Base-by-base conservation (phyloP, 306 rosid genomes). In the Fagus sylvatica region DNA sequence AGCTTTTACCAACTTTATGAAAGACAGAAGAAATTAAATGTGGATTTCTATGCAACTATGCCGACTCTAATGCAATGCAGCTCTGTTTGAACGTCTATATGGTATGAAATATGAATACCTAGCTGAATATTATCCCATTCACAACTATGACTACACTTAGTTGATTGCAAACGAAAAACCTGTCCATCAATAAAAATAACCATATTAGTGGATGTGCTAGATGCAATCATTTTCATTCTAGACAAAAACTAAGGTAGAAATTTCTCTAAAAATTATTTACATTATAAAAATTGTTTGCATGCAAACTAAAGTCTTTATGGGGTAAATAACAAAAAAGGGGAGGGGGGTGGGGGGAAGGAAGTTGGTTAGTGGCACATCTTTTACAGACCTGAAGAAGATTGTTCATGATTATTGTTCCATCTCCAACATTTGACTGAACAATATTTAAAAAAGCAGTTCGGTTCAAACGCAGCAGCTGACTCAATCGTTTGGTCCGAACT, bases 381-480 rank as follows among this genome's bases (percentile, higher is more conserved):
- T 42, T 76, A 55, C 56, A 54, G 66, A 85, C 97, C 83, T 79
- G 74, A 68, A 91, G 97, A 75, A 91, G 84, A 78, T 91, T 91
- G 87, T 81, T 87, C 82, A 91, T 75, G 69, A 91, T 82, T 59
- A 87, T 78, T 30, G 93, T 82, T 80, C 94, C 94, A 74, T 91
- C 94, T 79, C 94, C 97, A 77, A 88, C 86, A 85, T 83, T 88
- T 74, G 93, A 84, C 73, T 88, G 80, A 75, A 78, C 79, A 84
- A 87, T 80, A 74, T 71, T 90, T 34, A 86, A n/a, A 85, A 92
- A 87, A 7, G 88, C 37, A 48, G 91, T 78, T n/a, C 94, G 88
- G 73, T 69, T 85, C 84, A 94, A 43, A 56, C 94, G 94, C 71
- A 94, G 80, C 76, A 94, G 83, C 83, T 92, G 95, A 76, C 91